Conservation (phyloP, 1,139 yeast genomes). For the Yamadazyma trypodendri region DNA sequence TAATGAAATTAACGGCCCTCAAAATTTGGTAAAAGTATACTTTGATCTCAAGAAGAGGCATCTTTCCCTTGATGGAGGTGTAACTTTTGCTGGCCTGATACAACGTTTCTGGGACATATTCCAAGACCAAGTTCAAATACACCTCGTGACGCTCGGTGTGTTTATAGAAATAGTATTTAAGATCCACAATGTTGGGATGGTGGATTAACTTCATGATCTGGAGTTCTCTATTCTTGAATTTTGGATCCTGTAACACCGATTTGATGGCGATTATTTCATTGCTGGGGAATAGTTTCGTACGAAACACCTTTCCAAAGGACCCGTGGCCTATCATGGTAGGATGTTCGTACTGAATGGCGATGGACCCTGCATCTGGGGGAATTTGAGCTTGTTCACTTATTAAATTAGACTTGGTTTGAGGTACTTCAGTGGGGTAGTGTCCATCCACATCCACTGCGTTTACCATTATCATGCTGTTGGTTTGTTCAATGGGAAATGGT, state of each 20-base stretch:
- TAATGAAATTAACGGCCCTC: constrained; percentile 88
- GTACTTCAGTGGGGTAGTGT: neutral
- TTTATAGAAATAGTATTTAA: constrained; percentile 86
- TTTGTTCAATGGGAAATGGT: neutral
- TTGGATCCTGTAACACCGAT: constrained; percentile 88
- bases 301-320: constrained; percentile 94
- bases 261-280: constrained; percentile 88
- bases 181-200: constrained; percentile 85
- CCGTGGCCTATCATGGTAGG: constrained; percentile 94
- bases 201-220: constrained; percentile 91
- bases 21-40: constrained; percentile 88
- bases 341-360: constrained; percentile 64
- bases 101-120: constrained; percentile 91
- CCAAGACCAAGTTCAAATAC: constrained; percentile 83
- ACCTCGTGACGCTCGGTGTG: constrained; percentile 75
- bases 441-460: neutral
- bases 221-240: constrained; percentile 94
- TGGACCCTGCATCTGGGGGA: constrained; percentile 43
- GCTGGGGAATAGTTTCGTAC: constrained; percentile 73
- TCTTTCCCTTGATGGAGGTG: constrained; percentile 68
- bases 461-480: constrained; percentile 1
- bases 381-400: constrained; percentile 8
- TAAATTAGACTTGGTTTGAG: constrained; percentile 1
- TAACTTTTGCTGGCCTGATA: constrained; percentile 84
- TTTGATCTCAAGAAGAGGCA: constrained; percentile 91